Evolutionary conservation across 306 rosid genomes (phyloP).

Genomic region (Notholithocarpus densiflorus): DNA sequence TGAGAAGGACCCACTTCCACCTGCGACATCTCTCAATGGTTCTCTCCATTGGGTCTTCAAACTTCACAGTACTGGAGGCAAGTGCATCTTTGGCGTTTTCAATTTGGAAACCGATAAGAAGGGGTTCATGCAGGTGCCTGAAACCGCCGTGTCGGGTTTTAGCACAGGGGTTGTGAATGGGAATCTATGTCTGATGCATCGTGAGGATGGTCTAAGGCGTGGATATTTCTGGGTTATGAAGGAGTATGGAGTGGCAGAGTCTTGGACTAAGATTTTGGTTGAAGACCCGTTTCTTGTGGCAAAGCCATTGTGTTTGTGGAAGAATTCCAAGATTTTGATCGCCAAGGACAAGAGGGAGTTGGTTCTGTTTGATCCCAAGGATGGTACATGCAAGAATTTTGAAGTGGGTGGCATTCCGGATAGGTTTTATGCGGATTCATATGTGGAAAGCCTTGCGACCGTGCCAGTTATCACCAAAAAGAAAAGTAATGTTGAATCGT

Average conservation of each 20-base stretch:
- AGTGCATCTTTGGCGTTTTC: neutral
- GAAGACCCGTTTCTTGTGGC: neutral
- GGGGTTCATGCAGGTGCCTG: neutral
- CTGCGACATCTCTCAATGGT: neutral
- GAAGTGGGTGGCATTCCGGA: too few relatives aligned
- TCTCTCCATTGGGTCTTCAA: neutral
- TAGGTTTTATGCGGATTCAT: neutral
- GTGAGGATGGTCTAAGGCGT: too few relatives aligned
- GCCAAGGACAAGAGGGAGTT: neutral
- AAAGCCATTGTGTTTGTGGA: neutral
- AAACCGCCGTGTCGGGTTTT: neutral
- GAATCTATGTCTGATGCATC: neutral
- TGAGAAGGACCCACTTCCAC: neutral
- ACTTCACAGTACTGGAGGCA: too few relatives aligned
- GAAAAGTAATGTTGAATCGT: too few relatives aligned
- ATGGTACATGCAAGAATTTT: too few relatives aligned
- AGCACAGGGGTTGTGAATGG: neutral
- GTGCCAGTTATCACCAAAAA: too few relatives aligned
- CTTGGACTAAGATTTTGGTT: neutral
- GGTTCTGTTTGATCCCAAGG: too few relatives aligned
- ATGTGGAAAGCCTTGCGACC: neutral
- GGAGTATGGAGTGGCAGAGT: neutral
- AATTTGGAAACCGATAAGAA: too few relatives aligned
- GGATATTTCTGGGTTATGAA: conserved; percentile 1
- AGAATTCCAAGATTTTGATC: neutral